phyloP scores from a whole-genome alignment of 1,284 basidiomycete species.

The Gymnopus androsaceus region DNA sequence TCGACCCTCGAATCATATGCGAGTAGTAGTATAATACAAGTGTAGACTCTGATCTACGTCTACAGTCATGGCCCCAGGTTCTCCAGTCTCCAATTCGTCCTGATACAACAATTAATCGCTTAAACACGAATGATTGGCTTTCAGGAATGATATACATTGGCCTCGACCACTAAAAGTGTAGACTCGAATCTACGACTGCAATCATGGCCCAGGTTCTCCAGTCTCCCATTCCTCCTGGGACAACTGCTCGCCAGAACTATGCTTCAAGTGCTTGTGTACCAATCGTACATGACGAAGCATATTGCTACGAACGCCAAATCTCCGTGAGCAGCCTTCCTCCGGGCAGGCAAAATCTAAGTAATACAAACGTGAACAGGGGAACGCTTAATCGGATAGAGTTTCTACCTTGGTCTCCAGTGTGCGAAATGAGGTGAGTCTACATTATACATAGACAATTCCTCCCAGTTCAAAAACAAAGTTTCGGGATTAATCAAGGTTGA shows the following conservation, averaged over 20 bases:
- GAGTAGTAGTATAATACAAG: too few relatives aligned
- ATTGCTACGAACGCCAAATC: conserved; percentile 5
- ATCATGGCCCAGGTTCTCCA: background rate
- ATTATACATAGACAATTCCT: too few relatives aligned
- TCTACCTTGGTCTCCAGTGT: conserved; percentile 13
- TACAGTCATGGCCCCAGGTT: too few relatives aligned
- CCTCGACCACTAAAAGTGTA: too few relatives aligned
- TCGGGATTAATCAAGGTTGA: background rate
- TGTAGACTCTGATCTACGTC: too few relatives aligned
- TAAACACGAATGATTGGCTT: too few relatives aligned
- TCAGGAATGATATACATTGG: too few relatives aligned
- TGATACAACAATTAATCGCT: too few relatives aligned
- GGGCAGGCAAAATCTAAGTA: background rate
- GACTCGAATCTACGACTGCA: too few relatives aligned
- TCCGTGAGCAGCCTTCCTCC: conserved; percentile 1
- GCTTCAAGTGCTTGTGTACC: conserved; percentile 4
- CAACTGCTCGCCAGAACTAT: conserved; percentile 1
- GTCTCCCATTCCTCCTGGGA: conserved; percentile 9
- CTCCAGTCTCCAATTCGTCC: too few relatives aligned
- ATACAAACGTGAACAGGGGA: background rate
- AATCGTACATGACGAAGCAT: conserved; percentile 5
- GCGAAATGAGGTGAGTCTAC: conserved; percentile 6
- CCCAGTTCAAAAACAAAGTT: too few relatives aligned
- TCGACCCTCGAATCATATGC: too few relatives aligned
- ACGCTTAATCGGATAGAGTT: background rate